A percentile compares a stretch with the other conserved stretches of the same genome.
Evolutionary conservation across 768 basidiomycete species (phyloP).

Genomic region (Pisolithus sp.): DNA sequence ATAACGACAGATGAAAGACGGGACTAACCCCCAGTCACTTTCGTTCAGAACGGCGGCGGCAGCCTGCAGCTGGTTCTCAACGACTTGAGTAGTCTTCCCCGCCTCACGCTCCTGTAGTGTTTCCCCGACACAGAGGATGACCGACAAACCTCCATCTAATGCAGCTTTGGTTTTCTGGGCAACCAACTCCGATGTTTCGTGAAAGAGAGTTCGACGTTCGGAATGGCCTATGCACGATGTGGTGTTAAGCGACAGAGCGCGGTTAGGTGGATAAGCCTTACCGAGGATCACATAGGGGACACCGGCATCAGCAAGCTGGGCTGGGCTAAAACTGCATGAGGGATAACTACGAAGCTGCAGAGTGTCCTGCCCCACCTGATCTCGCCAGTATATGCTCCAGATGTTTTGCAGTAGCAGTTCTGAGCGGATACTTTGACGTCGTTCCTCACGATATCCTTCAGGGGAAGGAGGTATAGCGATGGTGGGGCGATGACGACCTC

Average conservation of each 20-base stretch:
- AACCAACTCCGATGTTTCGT: constrained; percentile 77
- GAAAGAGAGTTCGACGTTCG: constrained; percentile 89
- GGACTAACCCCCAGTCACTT: constrained; percentile 72
- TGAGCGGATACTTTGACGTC: constrained; percentile 83
- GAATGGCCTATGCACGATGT: constrained; percentile 65
- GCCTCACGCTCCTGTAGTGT: constrained; percentile 83
- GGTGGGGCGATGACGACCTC: constrained; percentile 95
- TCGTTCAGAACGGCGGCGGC: constrained; percentile 57
- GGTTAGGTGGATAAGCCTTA: constrained; percentile 23
- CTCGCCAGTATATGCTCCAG: constrained; percentile 95
- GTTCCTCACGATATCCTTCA: constrained; percentile 54
- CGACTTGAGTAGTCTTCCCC: constrained; percentile 69
- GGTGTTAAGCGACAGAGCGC: background rate
- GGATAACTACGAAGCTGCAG: background rate
- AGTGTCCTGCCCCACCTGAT: constrained; percentile 56
- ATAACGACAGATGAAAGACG: background rate
- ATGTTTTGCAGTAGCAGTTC: constrained; percentile 79
- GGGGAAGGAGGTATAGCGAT: constrained; percentile 75
- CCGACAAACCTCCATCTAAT: constrained; percentile 64
- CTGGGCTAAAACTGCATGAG: constrained; percentile 43
- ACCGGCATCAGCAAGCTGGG: constrained; percentile 79
- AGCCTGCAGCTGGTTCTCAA: constrained; percentile 75
- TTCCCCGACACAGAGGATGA: constrained; percentile 97
- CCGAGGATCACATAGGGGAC: constrained; percentile 92
- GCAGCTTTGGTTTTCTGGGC: constrained; percentile 85